Percentiles rank a stretch among this genome's conserved stretches.
These are phyloP conservation scores for Aspergillus pseudoviridinutans DNA, from an alignment of 2,329 filamentous ascomycete species.

Conservation along the genomic window DNA sequence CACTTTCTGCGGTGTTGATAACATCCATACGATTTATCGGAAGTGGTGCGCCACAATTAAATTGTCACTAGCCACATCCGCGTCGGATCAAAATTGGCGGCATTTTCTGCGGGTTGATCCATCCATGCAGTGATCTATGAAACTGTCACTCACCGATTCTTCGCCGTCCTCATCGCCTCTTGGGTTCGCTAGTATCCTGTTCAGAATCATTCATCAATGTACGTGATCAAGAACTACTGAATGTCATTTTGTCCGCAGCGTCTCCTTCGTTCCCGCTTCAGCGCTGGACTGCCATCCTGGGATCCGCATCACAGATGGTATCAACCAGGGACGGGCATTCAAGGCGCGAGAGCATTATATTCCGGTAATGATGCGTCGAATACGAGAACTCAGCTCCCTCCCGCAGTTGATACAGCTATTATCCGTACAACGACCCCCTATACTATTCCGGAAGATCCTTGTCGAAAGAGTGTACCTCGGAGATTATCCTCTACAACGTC, in stretches of 20 bases:
- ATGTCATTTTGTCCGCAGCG: conserved; percentile 33
- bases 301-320: conserved; percentile 18
- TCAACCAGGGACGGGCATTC: conserved; percentile 13
- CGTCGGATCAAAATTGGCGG: conserved; percentile 23
- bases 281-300: conserved; percentile 22
- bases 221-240: conserved; percentile 24
- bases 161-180: neutral
- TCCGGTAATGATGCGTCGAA: conserved; percentile 10
- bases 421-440: neutral
- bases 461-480: neutral
- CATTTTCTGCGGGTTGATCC: neutral
- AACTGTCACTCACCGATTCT: neutral
- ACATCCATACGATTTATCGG: conserved; percentile 10
- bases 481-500: neutral
- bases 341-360: conserved; percentile 4
- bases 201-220: conserved; percentile 16
- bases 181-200: neutral
- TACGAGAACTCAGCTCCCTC: neutral
- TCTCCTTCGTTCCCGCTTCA: conserved; percentile 27
- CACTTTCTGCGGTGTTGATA: neutral
- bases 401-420: neutral
- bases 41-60: conserved; percentile 24
- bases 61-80: conserved; percentile 24
- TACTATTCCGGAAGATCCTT: neutral
- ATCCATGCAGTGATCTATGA: neutral